Evolutionary conservation across 768 basidiomycete genomes (phyloP).

Genomic region (Trametes sanguinea): DNA sequence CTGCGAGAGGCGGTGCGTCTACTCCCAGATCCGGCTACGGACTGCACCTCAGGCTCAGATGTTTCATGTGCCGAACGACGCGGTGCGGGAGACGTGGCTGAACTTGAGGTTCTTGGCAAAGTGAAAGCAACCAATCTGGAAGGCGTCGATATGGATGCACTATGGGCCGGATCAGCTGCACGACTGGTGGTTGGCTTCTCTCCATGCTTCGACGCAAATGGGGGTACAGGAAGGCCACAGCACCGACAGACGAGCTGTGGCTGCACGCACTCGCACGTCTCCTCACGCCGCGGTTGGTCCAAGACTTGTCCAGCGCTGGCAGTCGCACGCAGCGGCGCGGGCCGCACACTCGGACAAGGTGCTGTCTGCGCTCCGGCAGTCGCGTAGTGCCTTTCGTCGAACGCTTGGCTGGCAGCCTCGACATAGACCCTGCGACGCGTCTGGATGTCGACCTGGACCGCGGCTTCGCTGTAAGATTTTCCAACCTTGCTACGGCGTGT

Average conservation of each 20-base stretch:
- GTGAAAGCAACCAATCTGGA: not conserved
- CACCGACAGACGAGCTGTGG: conserved; percentile 3
- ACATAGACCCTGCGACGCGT: not conserved
- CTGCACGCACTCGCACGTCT: conserved; percentile 2
- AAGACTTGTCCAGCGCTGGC: not conserved
- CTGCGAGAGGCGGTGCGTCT: too few species aligned
- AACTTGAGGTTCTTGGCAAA: not conserved
- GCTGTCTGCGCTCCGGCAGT: not conserved
- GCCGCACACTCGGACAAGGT: not conserved
- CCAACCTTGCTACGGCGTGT: not conserved
- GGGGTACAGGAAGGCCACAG: conserved; percentile 2
- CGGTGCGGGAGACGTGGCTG: not conserved
- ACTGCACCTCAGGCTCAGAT: too few species aligned
- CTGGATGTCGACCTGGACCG: conserved; percentile 4
- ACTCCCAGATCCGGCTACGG: too few species aligned
- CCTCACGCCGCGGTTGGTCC: not conserved
- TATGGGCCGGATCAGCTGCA: too few species aligned
- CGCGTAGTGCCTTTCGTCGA: not conserved
- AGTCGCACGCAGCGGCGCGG: not conserved
- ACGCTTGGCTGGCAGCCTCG: not conserved
- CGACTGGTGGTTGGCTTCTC: too few species aligned
- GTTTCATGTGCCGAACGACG: not conserved
- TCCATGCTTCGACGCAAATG: too few species aligned
- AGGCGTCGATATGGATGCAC: not conserved
- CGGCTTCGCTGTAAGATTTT: not conserved